Conservation (phyloP, 306 rosid species). For the Quercus engelmannii region DNA sequence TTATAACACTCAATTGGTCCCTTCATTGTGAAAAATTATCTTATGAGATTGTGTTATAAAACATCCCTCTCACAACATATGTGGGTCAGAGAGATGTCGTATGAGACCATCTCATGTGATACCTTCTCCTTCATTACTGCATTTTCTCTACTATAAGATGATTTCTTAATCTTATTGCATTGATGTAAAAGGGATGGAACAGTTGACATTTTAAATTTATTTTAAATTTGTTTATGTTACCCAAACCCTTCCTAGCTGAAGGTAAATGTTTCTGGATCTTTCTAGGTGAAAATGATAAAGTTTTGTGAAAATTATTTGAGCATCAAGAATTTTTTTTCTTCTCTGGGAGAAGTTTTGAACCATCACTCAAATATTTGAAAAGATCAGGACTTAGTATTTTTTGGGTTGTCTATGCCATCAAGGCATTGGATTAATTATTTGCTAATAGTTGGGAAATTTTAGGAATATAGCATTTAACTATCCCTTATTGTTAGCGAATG, state of each 20-base stretch:
- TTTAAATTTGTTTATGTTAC: not conserved
- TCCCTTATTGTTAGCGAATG: not conserved
- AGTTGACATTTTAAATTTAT: not conserved
- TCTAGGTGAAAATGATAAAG: not conserved
- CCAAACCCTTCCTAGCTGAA: not conserved
- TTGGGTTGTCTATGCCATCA: not conserved
- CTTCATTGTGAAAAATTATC: not conserved
- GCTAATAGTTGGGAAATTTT: slow-evolving; percentile 2
- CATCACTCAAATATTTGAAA: not conserved
- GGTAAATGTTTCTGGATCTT: not conserved
- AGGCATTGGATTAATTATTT: not conserved
- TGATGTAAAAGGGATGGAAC: not conserved
- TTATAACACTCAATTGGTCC: not conserved
- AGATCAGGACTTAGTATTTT: not conserved
- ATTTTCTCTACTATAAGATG: not conserved
- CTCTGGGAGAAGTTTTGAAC: not conserved
- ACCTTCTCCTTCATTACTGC: not conserved
- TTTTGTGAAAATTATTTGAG: not conserved
- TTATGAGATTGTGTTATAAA: no score
- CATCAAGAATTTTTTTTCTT: not conserved
- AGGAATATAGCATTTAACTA: not conserved
- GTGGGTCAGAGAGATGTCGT: no score
- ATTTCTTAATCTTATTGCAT: not conserved
- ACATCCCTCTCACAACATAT: no score
- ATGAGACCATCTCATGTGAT: no score